Conservation (phyloP, 257 asterid species). For the Craterostigma plantagineum region DNA sequence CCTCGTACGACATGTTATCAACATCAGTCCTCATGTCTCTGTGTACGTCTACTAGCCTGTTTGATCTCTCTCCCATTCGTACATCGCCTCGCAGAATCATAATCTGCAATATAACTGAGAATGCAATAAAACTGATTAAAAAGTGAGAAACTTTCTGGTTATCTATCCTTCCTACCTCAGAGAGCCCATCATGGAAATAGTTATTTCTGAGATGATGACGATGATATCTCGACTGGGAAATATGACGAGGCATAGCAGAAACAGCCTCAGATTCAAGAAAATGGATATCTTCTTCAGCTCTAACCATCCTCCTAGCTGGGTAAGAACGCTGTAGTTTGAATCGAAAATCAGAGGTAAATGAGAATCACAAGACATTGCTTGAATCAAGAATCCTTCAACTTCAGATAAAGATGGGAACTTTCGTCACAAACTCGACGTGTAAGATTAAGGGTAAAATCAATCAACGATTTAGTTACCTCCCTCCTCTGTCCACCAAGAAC, state of each 20-base stretch:
- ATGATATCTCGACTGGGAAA: conserved; percentile 21
- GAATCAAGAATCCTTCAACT: not conserved
- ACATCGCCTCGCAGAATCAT: too few species aligned
- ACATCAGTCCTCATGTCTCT: conserved; percentile 36
- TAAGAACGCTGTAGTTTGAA: conserved; percentile 25
- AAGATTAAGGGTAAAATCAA: not conserved
- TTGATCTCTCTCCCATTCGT: too few species aligned
- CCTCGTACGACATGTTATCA: conserved; percentile 46
- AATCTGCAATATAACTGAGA: too few species aligned
- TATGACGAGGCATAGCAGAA: conserved; percentile 16
- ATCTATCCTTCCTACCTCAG: conserved; percentile 27
- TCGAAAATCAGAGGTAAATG: conserved; percentile 4
- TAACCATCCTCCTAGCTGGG: conserved; percentile 28
- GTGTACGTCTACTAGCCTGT: conserved; percentile 11
- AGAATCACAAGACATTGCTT: not conserved
- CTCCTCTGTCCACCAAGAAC: conserved; percentile 16
- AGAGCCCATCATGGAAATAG: conserved; percentile 34
- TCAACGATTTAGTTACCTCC: conserved; percentile 24
- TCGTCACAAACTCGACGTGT: too few species aligned
- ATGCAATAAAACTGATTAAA: too few species aligned
- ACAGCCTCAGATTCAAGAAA: conserved; percentile 20
- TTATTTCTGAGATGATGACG: conserved; percentile 19
- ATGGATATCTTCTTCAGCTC: conserved; percentile 24
- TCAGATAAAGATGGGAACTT: not conserved
- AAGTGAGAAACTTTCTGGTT: too few species aligned